Percentiles rank a stretch among this genome's conserved stretches.
Conservation (phyloP, 768 basidiomycete genomes). For the Cubamyces lactineus region DNA sequence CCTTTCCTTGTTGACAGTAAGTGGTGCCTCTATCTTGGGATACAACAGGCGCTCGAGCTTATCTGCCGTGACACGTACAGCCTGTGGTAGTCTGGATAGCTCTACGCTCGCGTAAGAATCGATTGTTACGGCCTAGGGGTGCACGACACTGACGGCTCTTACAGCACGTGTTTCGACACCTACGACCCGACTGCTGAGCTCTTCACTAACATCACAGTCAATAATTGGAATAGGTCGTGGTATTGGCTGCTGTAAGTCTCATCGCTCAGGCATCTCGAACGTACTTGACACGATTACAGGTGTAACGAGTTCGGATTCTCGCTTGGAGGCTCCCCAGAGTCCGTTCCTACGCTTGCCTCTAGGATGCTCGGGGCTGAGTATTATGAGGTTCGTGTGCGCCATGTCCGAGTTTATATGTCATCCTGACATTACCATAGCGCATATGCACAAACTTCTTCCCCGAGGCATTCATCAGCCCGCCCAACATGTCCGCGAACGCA, state of each 20-base stretch:
- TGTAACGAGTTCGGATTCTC: constrained; percentile 71
- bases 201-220: constrained; percentile 58
- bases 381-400: constrained; percentile 42
- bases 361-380: constrained; percentile 57
- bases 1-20: constrained; percentile 46
- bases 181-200: constrained; percentile 42
- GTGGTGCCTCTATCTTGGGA: background rate
- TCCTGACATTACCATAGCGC: constrained; percentile 32
- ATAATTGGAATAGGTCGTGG: constrained; percentile 67
- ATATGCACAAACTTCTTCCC: constrained; percentile 74
- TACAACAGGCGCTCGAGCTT: constrained; percentile 29
- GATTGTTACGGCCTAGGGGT: background rate
- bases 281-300: constrained; percentile 34
- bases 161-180: constrained; percentile 44
- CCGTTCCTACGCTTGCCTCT: constrained; percentile 51
- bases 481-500: constrained; percentile 43
- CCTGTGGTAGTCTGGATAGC: constrained; percentile 40
- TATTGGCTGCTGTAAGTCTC: constrained; percentile 60
- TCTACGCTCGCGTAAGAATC: constrained; percentile 27
- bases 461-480: constrained; percentile 48
- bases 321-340: constrained; percentile 42
- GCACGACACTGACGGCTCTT: background rate
- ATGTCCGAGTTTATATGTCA: too few species aligned
- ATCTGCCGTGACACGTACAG: constrained; percentile 53
- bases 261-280: too few species aligned